Evolutionary conservation across 192 early-diverging fungal genomes (phyloP).

Genomic region (Neocallimastix lanati): DNA sequence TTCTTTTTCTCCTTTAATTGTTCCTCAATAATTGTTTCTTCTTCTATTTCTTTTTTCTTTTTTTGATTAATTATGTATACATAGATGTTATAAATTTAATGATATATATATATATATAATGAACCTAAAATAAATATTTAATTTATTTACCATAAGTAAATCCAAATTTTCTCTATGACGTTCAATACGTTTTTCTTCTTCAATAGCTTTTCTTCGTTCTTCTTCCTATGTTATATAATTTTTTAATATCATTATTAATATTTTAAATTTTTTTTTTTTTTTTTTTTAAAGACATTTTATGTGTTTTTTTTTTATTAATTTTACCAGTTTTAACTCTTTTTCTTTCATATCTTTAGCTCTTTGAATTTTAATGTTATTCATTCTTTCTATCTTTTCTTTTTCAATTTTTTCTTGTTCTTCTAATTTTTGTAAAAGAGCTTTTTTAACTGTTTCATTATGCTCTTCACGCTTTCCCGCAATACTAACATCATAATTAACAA

Average conservation of each 20-base stretch:
- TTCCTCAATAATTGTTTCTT: not conserved
- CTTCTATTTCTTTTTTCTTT: not conserved
- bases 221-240: not conserved
- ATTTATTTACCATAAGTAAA: not conserved
- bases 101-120: no score
- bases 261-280: not conserved
- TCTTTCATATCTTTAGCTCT: not conserved
- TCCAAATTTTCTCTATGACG: not conserved
- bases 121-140: not conserved
- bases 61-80: no score
- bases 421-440: conserved; percentile 30
- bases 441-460: conserved; percentile 34
- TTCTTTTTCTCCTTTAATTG: not conserved
- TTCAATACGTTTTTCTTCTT: not conserved
- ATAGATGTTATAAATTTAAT: no score
- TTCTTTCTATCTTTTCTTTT: conserved; percentile 19
- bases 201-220: not conserved
- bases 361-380: conserved; percentile 13
- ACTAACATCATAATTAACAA: conserved; percentile 36
- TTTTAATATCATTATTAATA: no score
- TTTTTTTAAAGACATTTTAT: not conserved
- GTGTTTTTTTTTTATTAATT: no score
- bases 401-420: conserved; percentile 41
- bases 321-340: not conserved
- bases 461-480: conserved; percentile 40